Base-by-base conservation (phyloP, 805 yeast genomes). In the Saturnispora diversa region DNA sequence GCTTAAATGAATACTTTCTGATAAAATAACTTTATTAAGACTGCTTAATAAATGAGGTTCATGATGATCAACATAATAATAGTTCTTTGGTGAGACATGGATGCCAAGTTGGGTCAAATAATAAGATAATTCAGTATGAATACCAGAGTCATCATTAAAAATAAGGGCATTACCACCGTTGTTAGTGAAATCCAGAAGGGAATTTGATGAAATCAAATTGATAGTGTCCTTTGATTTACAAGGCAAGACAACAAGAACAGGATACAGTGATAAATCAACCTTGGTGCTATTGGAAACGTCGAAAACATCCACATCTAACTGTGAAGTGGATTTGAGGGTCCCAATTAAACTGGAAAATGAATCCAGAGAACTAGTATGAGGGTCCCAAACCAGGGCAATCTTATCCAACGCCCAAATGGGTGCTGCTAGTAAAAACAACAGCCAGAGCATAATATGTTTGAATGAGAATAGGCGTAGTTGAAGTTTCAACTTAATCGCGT, bases 21-120 rank as follows among this genome's bases (percentile, higher is more conserved):
- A 44, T 21, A 53, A 39, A 21, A 60, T 49, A 17, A 50, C 40
- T 17, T 49, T 52, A 44, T 70, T 65, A 34, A 55, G 55, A 26
- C 58, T 55, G 7, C 17, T 15, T 11, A 20, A 13, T 13, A 53
- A 15, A 21, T 44, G 28, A 33, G 58, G 50, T 43, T 59, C 55
- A 63, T 85, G 85, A 58, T 82, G 80, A 59, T 87, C 95, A 6
- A 69, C 58, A 32, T 81, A 63, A 40, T 65, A 59, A 57, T 74
- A 77, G 37, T 76, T 80, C 55, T 76, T 82, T 44, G 95, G 94
- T 36, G 92, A 73, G 43, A 96, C 84, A 52, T 68, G 74, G 38
- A 92, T 78, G 24, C 96, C 98, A 48, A 88, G 62, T 56, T 88
- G 86, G 52, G 77, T 75, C 48, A 85, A 70, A 52, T 82, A 80